Percentiles rank a stretch among this genome's conserved stretches.
phyloP scores from a whole-genome alignment of 164 flowering plant genomes.

The Vitis cinerea region DNA sequence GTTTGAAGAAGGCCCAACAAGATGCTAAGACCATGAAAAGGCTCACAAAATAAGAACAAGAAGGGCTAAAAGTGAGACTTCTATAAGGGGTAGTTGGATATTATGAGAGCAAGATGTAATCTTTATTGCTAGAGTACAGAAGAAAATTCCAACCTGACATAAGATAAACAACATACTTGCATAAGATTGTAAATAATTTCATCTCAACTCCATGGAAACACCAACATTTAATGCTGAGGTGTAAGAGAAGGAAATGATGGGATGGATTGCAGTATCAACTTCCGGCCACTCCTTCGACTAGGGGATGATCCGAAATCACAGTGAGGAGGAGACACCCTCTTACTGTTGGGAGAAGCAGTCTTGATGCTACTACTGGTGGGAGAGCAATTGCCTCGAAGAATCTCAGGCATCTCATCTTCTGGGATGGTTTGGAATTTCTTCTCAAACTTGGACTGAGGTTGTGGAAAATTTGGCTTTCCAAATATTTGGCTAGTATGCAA shows the following conservation, averaged over 20 bases:
- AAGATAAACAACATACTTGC: no score
- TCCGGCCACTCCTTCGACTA: slow-evolving; percentile 58
- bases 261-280: slow-evolving; percentile 74
- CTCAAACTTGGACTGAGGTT: slow-evolving; percentile 45
- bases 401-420: slow-evolving; percentile 75
- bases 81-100: slow-evolving; percentile 14
- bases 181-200: slow-evolving; percentile 8
- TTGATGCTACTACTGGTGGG: slow-evolving; percentile 51
- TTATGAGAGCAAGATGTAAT: slow-evolving; percentile 14
- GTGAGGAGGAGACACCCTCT: slow-evolving; percentile 90
- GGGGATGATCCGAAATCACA: slow-evolving; percentile 40
- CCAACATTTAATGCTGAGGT: slow-evolving; percentile 19
- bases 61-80: slow-evolving; percentile 2
- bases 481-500: slow-evolving; percentile 19
- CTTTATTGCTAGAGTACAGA: slow-evolving; percentile 22
- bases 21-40: no score
- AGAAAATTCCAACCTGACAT: slow-evolving; percentile 1
- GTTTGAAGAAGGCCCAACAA: neutral
- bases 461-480: slow-evolving; percentile 37
- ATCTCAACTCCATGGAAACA: neutral
- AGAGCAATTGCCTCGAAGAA: slow-evolving; percentile 48
- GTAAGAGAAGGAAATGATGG: slow-evolving; percentile 88
- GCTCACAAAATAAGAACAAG: neutral
- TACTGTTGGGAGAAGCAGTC: slow-evolving; percentile 73
- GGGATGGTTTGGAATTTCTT: slow-evolving; percentile 35